These are phyloP conservation scores for Uronychia binucleata DNA, from an alignment of 73 alveolate species.

Conservation along the genomic window DNA sequence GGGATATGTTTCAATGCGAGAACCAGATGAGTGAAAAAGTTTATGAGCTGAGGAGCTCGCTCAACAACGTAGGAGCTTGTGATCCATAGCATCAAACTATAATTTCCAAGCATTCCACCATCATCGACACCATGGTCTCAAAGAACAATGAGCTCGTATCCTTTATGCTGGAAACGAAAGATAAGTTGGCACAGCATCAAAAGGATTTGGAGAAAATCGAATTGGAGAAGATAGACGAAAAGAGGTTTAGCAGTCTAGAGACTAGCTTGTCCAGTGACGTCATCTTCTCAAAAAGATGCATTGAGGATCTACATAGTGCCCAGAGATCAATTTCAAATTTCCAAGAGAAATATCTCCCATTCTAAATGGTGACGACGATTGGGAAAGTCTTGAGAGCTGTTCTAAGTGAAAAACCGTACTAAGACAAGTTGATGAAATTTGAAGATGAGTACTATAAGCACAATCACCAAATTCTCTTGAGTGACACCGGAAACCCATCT, in stretches of 20 bases:
- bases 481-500: not conserved
- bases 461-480: not conserved
- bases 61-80: not conserved
- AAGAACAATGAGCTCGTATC: not conserved
- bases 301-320: not conserved
- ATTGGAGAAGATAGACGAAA: not conserved
- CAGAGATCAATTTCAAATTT: not conserved
- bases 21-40: not conserved
- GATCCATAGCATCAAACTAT: not conserved
- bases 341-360: not conserved
- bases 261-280: not conserved
- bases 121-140: not conserved
- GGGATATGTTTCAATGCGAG: not conserved
- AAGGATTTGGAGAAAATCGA: not conserved
- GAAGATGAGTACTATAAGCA: not conserved
- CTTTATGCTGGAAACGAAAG: not conserved
- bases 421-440: not conserved
- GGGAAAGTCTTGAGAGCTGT: not conserved
- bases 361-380: not conserved
- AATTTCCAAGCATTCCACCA: not conserved
- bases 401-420: not conserved
- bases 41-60: not conserved
- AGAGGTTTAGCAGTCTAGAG: not conserved
- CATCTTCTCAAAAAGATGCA: not conserved
- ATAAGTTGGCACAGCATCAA: not conserved